Base-by-base conservation (phyloP, 164 flowering plant genomes). In the Taxillus chinensis region DNA sequence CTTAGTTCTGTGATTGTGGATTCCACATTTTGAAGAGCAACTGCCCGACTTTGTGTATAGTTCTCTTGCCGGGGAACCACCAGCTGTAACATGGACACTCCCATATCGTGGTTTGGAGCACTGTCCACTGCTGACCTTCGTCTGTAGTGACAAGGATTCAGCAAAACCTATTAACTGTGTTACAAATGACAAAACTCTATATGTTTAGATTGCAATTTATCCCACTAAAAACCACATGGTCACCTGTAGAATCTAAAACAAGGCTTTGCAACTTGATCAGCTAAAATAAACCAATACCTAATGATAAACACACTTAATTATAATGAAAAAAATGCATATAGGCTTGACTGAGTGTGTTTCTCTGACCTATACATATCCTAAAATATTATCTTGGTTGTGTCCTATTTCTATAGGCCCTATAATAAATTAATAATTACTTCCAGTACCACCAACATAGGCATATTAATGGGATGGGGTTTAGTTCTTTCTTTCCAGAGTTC, bases 1-100 rank as follows among this genome's bases (percentile, higher is more conserved):
- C 96, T 74, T 9, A 91, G 85, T 69, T 88, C 98, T 51, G 93
- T 65, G 64, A 91, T 91, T 45, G 98, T 91, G 39, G 97, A 91
- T 71, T 91, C 93, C 42, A 91, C 90, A 71, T 75, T 89, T 64
- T 82, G 93, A 71, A 91, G 98, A 61, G 96, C 95, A 64, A 62
- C 66, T 67, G 84, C 82, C 50, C 92, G 77, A 68, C 83, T 77
- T 57, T 83, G 81, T 40, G 77, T 46, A 50, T 76, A 67, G 64
- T 63, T 79, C 50, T 89, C 93, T 56, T 83, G 95, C 57, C 82
- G 78, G 38, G 95, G 96, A 69, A 76, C 86, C 52, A 83, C 87
- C 74, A 86, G 86, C 75, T 86, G 98, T 70, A 86, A 71, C 93
- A 91, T 82, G 60, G 92, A 78, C 68, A 73, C 73, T 73, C 85